Conservation (phyloP, 73 alveolate genomes). For the Durusdinium trenchii region DNA sequence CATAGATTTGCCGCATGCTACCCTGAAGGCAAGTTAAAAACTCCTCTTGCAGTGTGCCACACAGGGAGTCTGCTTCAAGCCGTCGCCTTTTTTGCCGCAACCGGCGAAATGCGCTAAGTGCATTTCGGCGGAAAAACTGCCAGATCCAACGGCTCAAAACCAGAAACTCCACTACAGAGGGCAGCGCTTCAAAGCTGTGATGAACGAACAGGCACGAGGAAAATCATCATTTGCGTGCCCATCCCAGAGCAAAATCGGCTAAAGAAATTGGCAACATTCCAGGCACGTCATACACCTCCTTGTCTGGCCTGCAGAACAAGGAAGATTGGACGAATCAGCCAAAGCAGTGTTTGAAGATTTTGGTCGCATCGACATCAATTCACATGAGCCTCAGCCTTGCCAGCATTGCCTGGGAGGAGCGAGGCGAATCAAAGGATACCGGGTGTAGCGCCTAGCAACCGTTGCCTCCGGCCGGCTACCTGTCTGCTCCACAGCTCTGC, state of each 20-base stretch:
- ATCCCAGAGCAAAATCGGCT: constrained; percentile 33
- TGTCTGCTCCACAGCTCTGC: too few species aligned
- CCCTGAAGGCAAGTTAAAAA: too few species aligned
- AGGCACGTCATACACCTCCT: constrained; percentile 70
- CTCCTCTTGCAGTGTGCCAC: too few species aligned
- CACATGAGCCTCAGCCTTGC: constrained; percentile 69
- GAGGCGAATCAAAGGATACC: not conserved
- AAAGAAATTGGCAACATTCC: constrained; percentile 42
- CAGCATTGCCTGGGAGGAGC: constrained; percentile 64
- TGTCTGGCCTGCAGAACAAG: constrained; percentile 51
- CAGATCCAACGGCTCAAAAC: too few species aligned
- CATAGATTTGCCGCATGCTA: too few species aligned
- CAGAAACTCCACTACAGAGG: too few species aligned
- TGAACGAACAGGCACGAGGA: not conserved
- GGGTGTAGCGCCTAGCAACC: too few species aligned
- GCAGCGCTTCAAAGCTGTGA: not conserved
- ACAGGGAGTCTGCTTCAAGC: too few species aligned
- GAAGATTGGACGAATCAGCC: not conserved
- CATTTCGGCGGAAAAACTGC: too few species aligned
- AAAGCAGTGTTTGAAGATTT: not conserved
- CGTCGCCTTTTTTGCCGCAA: too few species aligned
- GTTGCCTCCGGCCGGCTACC: too few species aligned
- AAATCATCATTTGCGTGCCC: constrained; percentile 26
- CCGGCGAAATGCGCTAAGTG: too few species aligned
- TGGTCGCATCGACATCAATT: not conserved